Base-by-base conservation (phyloP, 805 yeast genomes). In the Wickerhamomyces rabaulensis region DNA sequence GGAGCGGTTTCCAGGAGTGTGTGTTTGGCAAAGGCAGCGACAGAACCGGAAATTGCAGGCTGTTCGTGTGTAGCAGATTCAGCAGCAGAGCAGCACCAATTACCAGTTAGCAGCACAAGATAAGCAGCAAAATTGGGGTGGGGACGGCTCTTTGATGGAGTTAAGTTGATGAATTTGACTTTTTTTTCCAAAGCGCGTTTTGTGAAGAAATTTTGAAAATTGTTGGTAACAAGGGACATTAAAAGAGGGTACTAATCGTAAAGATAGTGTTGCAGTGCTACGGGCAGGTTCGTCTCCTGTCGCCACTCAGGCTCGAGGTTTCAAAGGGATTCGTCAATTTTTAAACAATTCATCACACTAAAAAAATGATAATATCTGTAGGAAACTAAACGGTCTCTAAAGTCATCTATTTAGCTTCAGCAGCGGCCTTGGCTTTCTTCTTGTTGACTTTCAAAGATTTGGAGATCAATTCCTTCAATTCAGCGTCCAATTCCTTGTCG, bases 401-500 rank as follows among this genome's bases (percentile, higher is more conserved):
- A 33, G 36, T 33, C 10, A 39, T n/a, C 20, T 39, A 39, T 15
- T 39, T 39, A n/a, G 41, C 29, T 39, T 23, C 41, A 7, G 21
- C 40, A n/a, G 22, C 15, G 9, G 17, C 58, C 45, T 59, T 54
- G 48, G 62, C 61, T 62, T 65, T 66, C 55, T 70, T 74, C 69
- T 77, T 76, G 60, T 66, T 65, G 49, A 68, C 62, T 69, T 77
- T 79, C 58, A 82, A 69, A 41, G 85, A 76, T 53, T 71, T 65
- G 43, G 78, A 62, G 44, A 82, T 58, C 44, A 79, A 66, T 42
- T 52, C 52, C 50, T 68, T 67, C 45, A 67, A 54, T 61, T 76
- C 81, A 56, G 78, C 80, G 41, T 72, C 64, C 44, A 82, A 65
- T 57, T 66, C 67, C 70, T 81, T 79, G 25, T 80, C 84, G 44